Percentiles rank a stretch among this genome's conserved stretches.
Conservation (phyloP, 495 filamentous ascomycete genomes). For the Saxophila tyrrhenica region DNA sequence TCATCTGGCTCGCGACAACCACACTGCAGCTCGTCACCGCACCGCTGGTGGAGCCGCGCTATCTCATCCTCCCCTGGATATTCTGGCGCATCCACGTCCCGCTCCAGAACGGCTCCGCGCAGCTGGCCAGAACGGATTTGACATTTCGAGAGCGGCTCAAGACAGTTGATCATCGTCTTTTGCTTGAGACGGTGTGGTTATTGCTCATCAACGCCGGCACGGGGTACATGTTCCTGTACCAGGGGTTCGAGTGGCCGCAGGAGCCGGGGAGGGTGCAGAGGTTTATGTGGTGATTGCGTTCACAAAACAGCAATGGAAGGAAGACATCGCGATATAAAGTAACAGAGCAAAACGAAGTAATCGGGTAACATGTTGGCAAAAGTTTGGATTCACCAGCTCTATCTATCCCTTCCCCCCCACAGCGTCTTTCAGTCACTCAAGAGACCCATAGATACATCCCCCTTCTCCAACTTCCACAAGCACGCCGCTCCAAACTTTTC, state of each 20-base stretch:
- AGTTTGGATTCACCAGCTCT: too few species aligned
- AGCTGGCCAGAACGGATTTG: background rate
- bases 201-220: slow-evolving; percentile 58
- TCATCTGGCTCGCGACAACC: slow-evolving; percentile 63
- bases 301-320: background rate
- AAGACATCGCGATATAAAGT: background rate
- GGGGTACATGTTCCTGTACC: slow-evolving; percentile 68
- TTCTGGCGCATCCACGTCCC: slow-evolving; percentile 81
- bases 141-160: slow-evolving; percentile 9
- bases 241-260: slow-evolving; percentile 69
- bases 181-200: slow-evolving; percentile 72
- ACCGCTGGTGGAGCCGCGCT: slow-evolving; percentile 85
- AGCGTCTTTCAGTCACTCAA: too few species aligned
- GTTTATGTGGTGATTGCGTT: slow-evolving; percentile 78
- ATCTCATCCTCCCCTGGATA: slow-evolving; percentile 91
- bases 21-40: slow-evolving; percentile 70
- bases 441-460: too few species aligned
- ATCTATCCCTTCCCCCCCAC: too few species aligned
- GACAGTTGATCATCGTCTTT: slow-evolving; percentile 32
- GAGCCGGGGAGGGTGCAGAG: slow-evolving; percentile 73
- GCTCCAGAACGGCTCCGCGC: slow-evolving; percentile 5
- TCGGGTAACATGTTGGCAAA: too few species aligned
- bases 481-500: too few species aligned
- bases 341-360: too few species aligned
- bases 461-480: too few species aligned